Base-by-base conservation (phyloP, 1,284 basidiomycete genomes). In the Stygiomarasmius scandens region DNA sequence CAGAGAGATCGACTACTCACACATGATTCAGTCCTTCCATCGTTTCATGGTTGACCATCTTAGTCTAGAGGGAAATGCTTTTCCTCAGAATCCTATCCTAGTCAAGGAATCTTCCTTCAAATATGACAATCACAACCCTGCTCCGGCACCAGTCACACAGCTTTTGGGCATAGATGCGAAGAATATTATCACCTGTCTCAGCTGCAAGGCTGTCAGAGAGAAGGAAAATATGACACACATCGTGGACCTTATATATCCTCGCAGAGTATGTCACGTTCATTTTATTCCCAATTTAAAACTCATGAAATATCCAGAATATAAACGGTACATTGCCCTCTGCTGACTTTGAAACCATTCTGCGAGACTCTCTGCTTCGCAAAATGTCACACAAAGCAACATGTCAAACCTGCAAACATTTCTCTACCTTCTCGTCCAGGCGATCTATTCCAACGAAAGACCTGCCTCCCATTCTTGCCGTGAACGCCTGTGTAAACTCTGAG, bases 21-120 rank as follows among this genome's bases (percentile, higher is more conserved):
- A 92, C 54, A 90, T 95, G 72, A 97, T 98, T 29, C 97, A 98
- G 74, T 86, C 87, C 22, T 96, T 98, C 77, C 95, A 98, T 71
- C 88, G 96, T 24, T 98, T 98, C 77, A 79, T 98, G 27, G 75
- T 98, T 43, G 95, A 96, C 61, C 85, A 87, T 61, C 77, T 95
- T 61, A 83, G 81, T 58, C 78, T 80, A 2, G 92, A 94, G 71
- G 86, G 86, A 2, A 89, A 87, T 61, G 70, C 71, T 16, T 85
- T 82, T 61, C 83, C 85, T 16, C 74, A 82, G 29, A 91, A 90
- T 63, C 86, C 85, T 1, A 61, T 67, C 9, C 64, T 90, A 9
- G 66, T 85, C 29, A 78, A 74, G 56, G 71, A 63, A 45, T 61
- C 66, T 32, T 65, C 69, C 25, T 59, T 66, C 32, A 59, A 36